Conservation (phyloP, 1,284 basidiomycete genomes). For the Tylopilus orsonianus region DNA sequence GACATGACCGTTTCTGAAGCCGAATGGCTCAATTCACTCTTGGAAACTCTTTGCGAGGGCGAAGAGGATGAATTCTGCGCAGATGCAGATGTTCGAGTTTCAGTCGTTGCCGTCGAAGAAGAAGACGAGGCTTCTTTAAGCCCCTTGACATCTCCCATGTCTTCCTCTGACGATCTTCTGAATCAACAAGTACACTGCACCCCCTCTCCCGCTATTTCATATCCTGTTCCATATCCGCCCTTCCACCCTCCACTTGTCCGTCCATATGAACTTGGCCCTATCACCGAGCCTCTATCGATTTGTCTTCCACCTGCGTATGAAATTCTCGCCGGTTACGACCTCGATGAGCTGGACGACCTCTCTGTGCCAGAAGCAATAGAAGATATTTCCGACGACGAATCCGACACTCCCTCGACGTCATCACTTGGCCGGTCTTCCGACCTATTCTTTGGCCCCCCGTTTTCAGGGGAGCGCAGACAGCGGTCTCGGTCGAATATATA, state of each 20-base stretch:
- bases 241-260: constrained; percentile 54
- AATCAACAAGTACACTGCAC: constrained; percentile 49
- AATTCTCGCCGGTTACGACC: constrained; percentile 59
- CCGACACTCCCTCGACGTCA: constrained; percentile 64
- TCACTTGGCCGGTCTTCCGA: constrained; percentile 53
- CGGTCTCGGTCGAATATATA: constrained; percentile 56
- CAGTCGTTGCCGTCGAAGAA: constrained; percentile 47
- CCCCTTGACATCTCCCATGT: constrained; percentile 64
- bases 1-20: constrained; percentile 57
- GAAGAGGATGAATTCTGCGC: constrained; percentile 56
- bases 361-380: constrained; percentile 77
- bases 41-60: constrained; percentile 67
- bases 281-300: constrained; percentile 42
- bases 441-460: constrained; percentile 45
- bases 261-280: constrained; percentile 43
- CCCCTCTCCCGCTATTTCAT: constrained; percentile 50
- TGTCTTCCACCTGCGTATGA: constrained; percentile 45
- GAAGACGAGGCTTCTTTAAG: constrained; percentile 55
- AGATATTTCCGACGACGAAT: constrained; percentile 80
- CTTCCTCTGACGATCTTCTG: constrained; percentile 69
- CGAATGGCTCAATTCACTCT: constrained; percentile 75
- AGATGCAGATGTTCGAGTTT: constrained; percentile 43
- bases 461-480: constrained; percentile 50
- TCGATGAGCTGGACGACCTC: constrained; percentile 63
- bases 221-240: constrained; percentile 65